Percentiles rank a stretch among this genome's conserved stretches.
These are phyloP conservation scores for Batkoa obscura DNA, from an alignment of 371 early-diverging fungal species.

Conservation along the genomic window DNA sequence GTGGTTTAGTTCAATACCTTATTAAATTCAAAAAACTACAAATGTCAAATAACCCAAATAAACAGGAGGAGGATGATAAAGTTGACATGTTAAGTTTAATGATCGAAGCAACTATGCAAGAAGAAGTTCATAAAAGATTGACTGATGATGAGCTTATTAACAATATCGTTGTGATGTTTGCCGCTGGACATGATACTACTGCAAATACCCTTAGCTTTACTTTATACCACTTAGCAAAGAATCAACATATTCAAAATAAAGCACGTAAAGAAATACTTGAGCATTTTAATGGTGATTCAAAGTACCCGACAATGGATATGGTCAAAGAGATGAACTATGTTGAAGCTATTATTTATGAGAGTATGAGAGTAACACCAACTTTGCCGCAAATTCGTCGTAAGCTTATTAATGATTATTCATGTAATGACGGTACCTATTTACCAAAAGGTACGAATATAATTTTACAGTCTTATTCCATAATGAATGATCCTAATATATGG, in stretches of 20 bases:
- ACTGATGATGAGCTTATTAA: slow-evolving; percentile 1
- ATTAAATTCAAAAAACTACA: no score
- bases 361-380: slow-evolving; percentile 6
- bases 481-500: neutral
- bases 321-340: slow-evolving; percentile 1
- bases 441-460: neutral
- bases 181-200: slow-evolving; percentile 11
- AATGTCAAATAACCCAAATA: no score
- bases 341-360: slow-evolving; percentile 6
- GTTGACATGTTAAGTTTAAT: neutral
- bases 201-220: slow-evolving; percentile 13
- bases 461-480: neutral
- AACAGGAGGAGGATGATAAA: no score
- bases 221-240: slow-evolving; percentile 8
- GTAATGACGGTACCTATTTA: neutral
- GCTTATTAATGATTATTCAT: neutral
- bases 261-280: slow-evolving; percentile 3
- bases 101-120: neutral
- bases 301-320: slow-evolving; percentile 6
- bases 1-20: no score
- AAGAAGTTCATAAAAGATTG: neutral
- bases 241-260: neutral
- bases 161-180: neutral
- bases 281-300: neutral
- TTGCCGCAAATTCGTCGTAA: neutral